Percentiles rank a stretch among this genome's conserved stretches.
These are phyloP conservation scores for Neurospora sp. DNA, from an alignment of 495 filamentous ascomycete genomes.

Conservation along the genomic window DNA sequence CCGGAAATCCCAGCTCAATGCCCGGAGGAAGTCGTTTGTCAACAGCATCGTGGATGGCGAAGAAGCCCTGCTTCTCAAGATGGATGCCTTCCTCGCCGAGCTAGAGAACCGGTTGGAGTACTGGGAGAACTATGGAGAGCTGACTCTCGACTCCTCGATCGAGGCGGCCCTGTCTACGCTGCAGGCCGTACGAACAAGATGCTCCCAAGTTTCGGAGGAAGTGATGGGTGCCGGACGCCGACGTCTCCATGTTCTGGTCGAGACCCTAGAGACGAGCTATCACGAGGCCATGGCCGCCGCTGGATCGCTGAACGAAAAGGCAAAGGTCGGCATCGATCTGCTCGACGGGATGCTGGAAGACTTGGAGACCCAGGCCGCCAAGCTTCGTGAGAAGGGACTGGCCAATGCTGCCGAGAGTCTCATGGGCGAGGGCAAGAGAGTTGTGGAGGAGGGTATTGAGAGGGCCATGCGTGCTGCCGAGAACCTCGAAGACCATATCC, in stretches of 20 bases:
- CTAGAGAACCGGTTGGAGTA: conserved; percentile 78
- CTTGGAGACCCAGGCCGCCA: conserved; percentile 70
- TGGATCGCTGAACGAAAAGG: conserved; percentile 84
- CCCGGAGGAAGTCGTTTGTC: conserved; percentile 49
- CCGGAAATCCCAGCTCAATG: conserved; percentile 56
- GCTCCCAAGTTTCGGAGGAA: conserved; percentile 82
- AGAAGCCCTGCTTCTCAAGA: conserved; percentile 55
- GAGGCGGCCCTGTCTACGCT: conserved; percentile 73
- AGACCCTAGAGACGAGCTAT: conserved; percentile 86
- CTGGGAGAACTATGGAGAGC: conserved; percentile 78
- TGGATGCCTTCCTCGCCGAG: conserved; percentile 78
- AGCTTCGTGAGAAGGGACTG: conserved; percentile 43
- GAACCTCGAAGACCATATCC: conserved; percentile 65
- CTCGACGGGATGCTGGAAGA: conserved; percentile 77
- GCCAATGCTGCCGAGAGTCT: conserved; percentile 62
- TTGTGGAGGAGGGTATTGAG: conserved; percentile 79
- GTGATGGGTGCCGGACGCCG: conserved; percentile 79
- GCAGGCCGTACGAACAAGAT: conserved; percentile 77
- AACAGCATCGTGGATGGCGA: conserved; percentile 52
- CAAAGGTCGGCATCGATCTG: conserved; percentile 72
- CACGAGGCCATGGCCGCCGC: conserved; percentile 78
- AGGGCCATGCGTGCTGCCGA: conserved; percentile 68
- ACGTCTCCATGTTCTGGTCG: conserved; percentile 79
- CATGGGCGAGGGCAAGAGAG: conserved; percentile 56
- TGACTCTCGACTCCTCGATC: conserved; percentile 73